A percentile compares a stretch with the other conserved stretches of the same genome.
phyloP scores from a whole-genome alignment of 1,284 basidiomycete genomes.

The Rhodotorula sp. region DNA sequence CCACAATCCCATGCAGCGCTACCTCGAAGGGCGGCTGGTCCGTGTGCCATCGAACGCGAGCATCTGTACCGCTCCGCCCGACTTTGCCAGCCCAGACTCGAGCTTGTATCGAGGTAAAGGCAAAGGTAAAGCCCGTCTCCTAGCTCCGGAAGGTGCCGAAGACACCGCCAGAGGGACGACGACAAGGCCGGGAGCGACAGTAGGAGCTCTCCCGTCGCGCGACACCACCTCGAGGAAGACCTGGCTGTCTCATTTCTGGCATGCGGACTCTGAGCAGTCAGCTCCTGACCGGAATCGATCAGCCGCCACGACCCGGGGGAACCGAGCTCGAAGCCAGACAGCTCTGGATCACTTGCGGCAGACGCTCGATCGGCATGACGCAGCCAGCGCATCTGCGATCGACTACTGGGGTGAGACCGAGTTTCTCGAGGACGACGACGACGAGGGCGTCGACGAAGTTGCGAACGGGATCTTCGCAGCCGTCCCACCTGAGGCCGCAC shows the following conservation, averaged over 20 bases:
- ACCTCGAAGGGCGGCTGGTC: constrained; percentile 3
- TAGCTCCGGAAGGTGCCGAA: background rate
- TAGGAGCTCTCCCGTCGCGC: background rate
- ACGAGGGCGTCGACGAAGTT: background rate
- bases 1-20: constrained; percentile 14
- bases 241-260: constrained; percentile 6
- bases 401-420: constrained; percentile 35
- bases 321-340: background rate
- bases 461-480: background rate
- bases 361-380: constrained; percentile 20
- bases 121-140: constrained; percentile 27
- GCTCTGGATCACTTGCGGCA: constrained; percentile 4
- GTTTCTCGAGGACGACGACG: constrained; percentile 15
- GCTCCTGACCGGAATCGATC: background rate
- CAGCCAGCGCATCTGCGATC: constrained; percentile 11
- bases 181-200: background rate
- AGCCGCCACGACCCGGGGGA: background rate
- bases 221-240: background rate
- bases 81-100: constrained; percentile 23
- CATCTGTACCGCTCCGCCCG: constrained; percentile 33
- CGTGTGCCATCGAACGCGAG: constrained; percentile 26
- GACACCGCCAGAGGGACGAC: background rate
- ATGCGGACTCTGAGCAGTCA: background rate
- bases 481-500: too few species aligned
- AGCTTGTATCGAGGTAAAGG: constrained; percentile 11